phyloP scores from a whole-genome alignment of 106 monocot species.

The Apostasia ramifera region DNA sequence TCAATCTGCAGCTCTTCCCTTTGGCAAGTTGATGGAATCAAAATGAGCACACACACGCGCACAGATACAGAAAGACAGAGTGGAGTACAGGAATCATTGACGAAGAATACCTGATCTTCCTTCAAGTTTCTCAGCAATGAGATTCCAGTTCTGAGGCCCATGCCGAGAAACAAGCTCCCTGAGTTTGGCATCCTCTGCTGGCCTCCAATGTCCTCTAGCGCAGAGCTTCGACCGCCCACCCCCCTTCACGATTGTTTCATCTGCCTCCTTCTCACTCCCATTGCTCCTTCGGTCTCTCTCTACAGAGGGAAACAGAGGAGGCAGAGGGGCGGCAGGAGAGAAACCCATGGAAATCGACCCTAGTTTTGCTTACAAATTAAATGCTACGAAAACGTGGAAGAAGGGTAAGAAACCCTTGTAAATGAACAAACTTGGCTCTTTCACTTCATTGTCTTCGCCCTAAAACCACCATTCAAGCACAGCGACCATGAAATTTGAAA shows the following conservation, averaged over 20 bases:
- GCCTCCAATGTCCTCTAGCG: conserved; percentile 9
- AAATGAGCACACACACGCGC: neutral
- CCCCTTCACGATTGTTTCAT: too few species aligned
- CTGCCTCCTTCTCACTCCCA: neutral
- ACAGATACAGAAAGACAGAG: neutral
- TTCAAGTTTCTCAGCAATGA: conserved; percentile 6
- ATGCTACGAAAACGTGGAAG: too few species aligned
- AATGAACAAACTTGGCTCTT: neutral
- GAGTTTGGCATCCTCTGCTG: conserved; percentile 4
- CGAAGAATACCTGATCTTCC: conserved; percentile 5
- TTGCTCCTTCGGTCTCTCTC: neutral
- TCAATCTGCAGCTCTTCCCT: conserved; percentile 11
- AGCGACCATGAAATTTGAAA: neutral
- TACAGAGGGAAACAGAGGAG: neutral
- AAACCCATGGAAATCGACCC: neutral
- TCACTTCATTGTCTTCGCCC: neutral
- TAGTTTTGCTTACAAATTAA: too few species aligned
- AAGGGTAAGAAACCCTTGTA: too few species aligned
- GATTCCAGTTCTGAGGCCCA: conserved; percentile 11
- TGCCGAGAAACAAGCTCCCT: conserved; percentile 1
- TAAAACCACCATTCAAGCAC: neutral
- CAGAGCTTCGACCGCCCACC: neutral
- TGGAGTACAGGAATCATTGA: neutral
- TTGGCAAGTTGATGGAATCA: neutral
- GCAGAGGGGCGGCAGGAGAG: neutral